Evolutionary conservation across 73 alveolate species (phyloP).

Genomic region (Effrenium voratum): DNA sequence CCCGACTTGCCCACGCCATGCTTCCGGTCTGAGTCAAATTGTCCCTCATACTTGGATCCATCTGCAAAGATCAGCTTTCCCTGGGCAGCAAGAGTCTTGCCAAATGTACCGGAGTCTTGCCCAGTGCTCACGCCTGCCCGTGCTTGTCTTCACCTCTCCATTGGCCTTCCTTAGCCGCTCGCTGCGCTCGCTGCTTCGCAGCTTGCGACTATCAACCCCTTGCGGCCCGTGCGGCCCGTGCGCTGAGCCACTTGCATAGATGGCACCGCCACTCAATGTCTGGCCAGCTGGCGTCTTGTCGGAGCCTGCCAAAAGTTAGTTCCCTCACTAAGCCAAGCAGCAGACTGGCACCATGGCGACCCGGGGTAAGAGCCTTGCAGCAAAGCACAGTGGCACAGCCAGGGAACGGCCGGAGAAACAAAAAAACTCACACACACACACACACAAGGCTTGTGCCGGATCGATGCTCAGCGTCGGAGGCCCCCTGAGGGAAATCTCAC

Average conservation of each 20-base stretch:
- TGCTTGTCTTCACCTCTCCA: constrained; percentile 93
- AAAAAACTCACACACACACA: not conserved
- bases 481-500: constrained; percentile 24
- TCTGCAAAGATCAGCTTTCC: constrained; percentile 94
- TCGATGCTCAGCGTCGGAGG: constrained; percentile 77
- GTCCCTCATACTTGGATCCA: constrained; percentile 96
- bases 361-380: too few relatives aligned
- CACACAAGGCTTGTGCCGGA: constrained; percentile 22
- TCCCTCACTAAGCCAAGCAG: too few relatives aligned
- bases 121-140: constrained; percentile 24
- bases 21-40: constrained; percentile 93
- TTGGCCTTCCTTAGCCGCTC: constrained; percentile 50
- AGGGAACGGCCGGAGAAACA: too few relatives aligned
- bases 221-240: not conserved
- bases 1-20: constrained; percentile 95
- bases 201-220: not conserved
- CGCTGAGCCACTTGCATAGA: constrained; percentile 8
- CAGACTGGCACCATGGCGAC: too few relatives aligned
- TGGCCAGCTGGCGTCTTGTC: constrained; percentile 87
- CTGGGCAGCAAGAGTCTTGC: constrained; percentile 32
- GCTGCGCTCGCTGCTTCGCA: not conserved
- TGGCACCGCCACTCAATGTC: constrained; percentile 79
- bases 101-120: not conserved
- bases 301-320: constrained; percentile 16
- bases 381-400: too few relatives aligned